Evolutionary conservation across 257 asterid species (phyloP).

Genomic region (Solanum chilense): DNA sequence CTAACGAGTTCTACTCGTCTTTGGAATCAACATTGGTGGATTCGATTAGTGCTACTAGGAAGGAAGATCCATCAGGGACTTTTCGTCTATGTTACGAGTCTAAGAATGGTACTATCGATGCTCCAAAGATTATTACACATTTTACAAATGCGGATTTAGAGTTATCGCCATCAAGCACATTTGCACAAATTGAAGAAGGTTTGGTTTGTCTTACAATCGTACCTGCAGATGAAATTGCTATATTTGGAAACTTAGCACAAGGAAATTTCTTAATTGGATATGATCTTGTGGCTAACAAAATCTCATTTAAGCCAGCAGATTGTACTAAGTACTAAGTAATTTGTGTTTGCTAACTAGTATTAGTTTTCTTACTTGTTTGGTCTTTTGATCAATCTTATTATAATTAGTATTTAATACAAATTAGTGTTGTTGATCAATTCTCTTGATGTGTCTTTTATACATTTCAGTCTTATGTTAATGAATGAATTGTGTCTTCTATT

Average conservation of each 20-base stretch:
- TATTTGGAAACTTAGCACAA: constrained; percentile 43
- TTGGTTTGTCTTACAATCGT: not conserved
- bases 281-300: constrained; percentile 20
- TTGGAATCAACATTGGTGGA: not conserved
- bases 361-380: not conserved
- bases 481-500: too few species aligned
- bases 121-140: not conserved
- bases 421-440: not conserved
- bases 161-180: not conserved
- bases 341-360: not conserved
- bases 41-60: not conserved
- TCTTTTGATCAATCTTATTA: not conserved
- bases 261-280: constrained; percentile 34
- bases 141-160: constrained; percentile 4
- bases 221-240: not conserved
- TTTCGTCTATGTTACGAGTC: not conserved
- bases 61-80: not conserved
- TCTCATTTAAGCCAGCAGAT: constrained; percentile 36
- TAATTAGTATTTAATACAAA: not conserved
- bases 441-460: not conserved
- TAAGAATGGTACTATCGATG: not conserved
- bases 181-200: not conserved
- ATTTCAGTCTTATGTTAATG: not conserved
- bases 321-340: constrained; percentile 8
- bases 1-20: not conserved